Percentiles rank a stretch among this genome's conserved stretches.
These are phyloP conservation scores for Hordeum pubiflorum DNA, from an alignment of 202 grass and related monocot species.

Conservation along the genomic window DNA sequence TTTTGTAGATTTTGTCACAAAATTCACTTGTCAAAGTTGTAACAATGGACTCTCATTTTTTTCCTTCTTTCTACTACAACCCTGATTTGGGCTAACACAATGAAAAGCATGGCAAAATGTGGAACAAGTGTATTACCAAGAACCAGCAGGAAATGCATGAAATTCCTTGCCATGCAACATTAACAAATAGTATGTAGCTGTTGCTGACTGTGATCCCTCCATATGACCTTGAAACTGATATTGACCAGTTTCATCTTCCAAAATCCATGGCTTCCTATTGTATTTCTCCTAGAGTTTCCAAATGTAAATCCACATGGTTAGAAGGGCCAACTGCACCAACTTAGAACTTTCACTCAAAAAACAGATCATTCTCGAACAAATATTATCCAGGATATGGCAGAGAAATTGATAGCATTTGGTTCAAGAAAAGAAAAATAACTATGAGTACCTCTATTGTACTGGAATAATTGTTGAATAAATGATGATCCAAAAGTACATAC, in stretches of 20 bases:
- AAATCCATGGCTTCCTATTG: conserved; percentile 85
- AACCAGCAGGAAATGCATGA: conserved; percentile 73
- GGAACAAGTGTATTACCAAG: conserved; percentile 52
- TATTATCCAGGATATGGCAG: not conserved
- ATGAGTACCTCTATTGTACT: not conserved
- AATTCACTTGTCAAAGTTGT: not conserved
- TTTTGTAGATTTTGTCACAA: not conserved
- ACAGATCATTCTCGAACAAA: not conserved
- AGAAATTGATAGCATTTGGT: not conserved
- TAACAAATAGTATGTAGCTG: conserved; percentile 90
- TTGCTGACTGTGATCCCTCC: conserved; percentile 86
- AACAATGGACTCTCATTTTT: not conserved
- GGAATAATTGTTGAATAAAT: not conserved
- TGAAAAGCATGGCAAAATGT: conserved; percentile 8
- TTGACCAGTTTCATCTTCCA: conserved; percentile 94
- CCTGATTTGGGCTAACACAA: not conserved
- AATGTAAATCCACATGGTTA: conserved; percentile 15
- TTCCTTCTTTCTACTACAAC: not conserved
- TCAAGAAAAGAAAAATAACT: not conserved
- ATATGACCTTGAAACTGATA: conserved; percentile 87
- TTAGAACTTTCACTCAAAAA: not conserved
- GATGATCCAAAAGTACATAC: conserved; percentile 30
- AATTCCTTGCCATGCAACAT: conserved; percentile 93
- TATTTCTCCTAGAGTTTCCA: conserved; percentile 54
- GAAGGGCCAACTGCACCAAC: not conserved